phyloP scores from a whole-genome alignment of 2,329 filamentous ascomycete genomes.

The Aspergillus sergii region DNA sequence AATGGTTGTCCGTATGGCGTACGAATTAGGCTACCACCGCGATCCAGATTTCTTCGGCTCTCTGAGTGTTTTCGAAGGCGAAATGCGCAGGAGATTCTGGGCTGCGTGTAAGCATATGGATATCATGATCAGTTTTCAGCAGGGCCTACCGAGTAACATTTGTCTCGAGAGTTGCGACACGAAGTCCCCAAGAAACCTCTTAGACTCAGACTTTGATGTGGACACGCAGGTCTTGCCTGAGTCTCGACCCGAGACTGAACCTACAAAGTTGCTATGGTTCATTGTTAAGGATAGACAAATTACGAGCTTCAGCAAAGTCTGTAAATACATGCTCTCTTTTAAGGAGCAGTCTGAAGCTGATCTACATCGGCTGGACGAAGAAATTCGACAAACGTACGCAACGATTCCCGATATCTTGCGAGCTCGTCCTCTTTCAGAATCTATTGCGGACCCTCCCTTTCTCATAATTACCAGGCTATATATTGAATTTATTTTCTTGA shows the following conservation, averaged over 20 bases:
- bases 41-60: neutral
- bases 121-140: neutral
- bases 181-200: neutral
- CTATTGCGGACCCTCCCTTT: neutral
- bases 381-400: neutral
- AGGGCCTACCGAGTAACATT: neutral
- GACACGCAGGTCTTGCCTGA: neutral
- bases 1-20: neutral
- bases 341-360: neutral
- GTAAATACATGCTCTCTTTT: neutral
- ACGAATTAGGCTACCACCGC: neutral
- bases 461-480: neutral
- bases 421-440: neutral
- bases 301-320: neutral
- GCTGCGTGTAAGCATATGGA: neutral
- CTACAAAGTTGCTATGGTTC: neutral
- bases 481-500: neutral
- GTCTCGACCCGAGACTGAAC: neutral
- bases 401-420: neutral
- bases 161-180: neutral
- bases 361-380: neutral
- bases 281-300: neutral
- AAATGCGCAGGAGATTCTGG: neutral
- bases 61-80: neutral
- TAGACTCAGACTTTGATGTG: conserved; percentile 1